Evolutionary conservation across 176 grass and related monocot species (phyloP), one percentile per base, ranked within the genome.

Genomic region (Cenchrus fungigraminus): DNA sequence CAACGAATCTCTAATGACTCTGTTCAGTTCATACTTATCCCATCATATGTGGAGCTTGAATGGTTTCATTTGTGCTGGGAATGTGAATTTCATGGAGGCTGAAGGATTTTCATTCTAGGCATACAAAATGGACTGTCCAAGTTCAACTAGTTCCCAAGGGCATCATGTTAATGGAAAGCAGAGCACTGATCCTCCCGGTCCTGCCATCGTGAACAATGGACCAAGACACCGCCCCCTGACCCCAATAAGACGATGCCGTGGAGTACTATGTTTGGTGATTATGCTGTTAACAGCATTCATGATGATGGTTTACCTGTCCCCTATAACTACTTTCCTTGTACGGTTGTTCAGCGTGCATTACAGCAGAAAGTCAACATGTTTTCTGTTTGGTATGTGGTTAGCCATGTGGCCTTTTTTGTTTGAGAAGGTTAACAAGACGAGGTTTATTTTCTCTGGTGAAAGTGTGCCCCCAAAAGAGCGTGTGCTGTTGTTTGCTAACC

Each of bases 361-460:
- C 83, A 98, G 96, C 77, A 89, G 96, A 78, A 95, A 92, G 79
- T 89, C 65, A 16, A 98, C 91, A 12, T 92, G 91, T n/a, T 87
- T 91, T 77, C 76, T 98, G 45, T 98, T 95, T 40, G 93, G 89
- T 44, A 92, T 72, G 80, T 98, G 93, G 96, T 87, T 98, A 79
- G 91, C 93, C 43, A 75, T 98, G 87, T 95, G 91, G 90, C 97
- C 97, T 9, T 95, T 95, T 74, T 52, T 95, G 79, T 98, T 98
- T 65, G 93, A 98, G 90, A 98, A 94, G 69, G 95, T 98, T 50
- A 98, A 98, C 79, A 89, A 79, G 72, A 98, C 90, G 7, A 95
- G 84, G 66, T 92, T 98, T 77, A 37, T 98, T 80, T 98, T 98
- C 71, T 98, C 86, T 79, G 93, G 97, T 67, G 87, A 94, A 84